phyloP scores from a whole-genome alignment of 805 yeast species.

The Ascoidea rubescens region DNA sequence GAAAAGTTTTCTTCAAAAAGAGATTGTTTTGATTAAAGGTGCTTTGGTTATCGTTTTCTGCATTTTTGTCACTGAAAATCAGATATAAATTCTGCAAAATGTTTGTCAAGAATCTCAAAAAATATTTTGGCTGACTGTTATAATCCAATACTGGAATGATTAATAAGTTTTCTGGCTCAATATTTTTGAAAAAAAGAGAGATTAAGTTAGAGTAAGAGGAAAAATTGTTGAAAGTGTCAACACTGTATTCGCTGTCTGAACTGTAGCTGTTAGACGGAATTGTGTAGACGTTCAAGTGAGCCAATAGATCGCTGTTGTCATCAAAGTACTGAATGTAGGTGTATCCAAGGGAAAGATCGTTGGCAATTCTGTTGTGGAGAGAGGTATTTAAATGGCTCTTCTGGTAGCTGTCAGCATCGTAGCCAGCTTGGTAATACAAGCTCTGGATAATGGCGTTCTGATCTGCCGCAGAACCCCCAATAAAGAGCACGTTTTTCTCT shows the following conservation, averaged over 20 bases:
- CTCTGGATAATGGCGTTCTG: background rate
- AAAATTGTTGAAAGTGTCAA: background rate
- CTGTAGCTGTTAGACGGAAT: constrained; percentile 3
- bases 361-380: constrained; percentile 4
- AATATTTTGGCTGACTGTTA: constrained; percentile 5
- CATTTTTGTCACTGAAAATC: no score
- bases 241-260: background rate
- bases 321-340: constrained; percentile 12
- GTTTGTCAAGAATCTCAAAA: background rate
- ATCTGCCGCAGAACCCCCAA: background rate
- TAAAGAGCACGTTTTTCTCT: background rate
- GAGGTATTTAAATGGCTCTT: background rate
- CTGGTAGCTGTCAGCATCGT: background rate
- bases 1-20: background rate
- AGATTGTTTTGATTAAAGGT: no score
- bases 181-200: background rate
- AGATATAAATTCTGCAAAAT: constrained; percentile 7
- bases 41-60: background rate
- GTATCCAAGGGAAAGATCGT: constrained; percentile 11
- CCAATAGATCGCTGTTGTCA: constrained; percentile 7
- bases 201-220: background rate
- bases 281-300: constrained; percentile 12
- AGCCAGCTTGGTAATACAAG: no score
- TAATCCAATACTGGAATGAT: constrained; percentile 12
- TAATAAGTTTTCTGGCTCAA: constrained; percentile 3